Evolutionary conservation across 306 rosid genomes (phyloP), one percentile per base, ranked within the genome.

Genomic region (Citrullus amarus): DNA sequence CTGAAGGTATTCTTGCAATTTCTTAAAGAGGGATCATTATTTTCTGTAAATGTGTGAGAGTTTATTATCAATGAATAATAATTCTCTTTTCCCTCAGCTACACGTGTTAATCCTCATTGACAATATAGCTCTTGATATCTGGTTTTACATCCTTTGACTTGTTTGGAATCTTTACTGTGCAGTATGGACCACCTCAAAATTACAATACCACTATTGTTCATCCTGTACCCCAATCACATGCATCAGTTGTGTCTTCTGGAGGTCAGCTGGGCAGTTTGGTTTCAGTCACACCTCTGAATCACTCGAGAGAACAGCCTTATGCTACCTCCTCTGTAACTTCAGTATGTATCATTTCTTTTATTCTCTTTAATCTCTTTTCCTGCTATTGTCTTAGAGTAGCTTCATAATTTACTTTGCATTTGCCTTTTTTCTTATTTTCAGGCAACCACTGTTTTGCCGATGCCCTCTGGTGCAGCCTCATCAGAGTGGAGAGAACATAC

Each of bases 401-500:
- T 34, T 66, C 20, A 9, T 50, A 25, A 39, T 32, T 78, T 66
- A 53, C 58, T 36, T 46, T 32, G 58, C 51, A 44, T 61, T 69
- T 41, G 43, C 46, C 70, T 13, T 51, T 20, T 44, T 51, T 48
- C 54, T 18, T 82, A 84, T 38, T 69, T 86, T 85, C 84, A 91
- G 98, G 91, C 81, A 61, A 56, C 86, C 20, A 75, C 39, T 80
- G 59, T 75, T 78, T 91, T 68, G 83, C 84, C 83, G 72, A 75
- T 69, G 78, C 75, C 76, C 36, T 13, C 73, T 4, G 85, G 82
- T 50, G 87, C 74, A 84, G 84, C 89, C 58, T 80, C 87, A 41
- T 82, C 97, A 14, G 94, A 89, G 69, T 93, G 97, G 98, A 92
- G 81, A 61, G 98, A 93, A 81, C 98, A 93, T 84, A 83, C 86